Conservation (phyloP, 2,329 filamentous ascomycete genomes). For the Phaeophleospora eucalypticola region DNA sequence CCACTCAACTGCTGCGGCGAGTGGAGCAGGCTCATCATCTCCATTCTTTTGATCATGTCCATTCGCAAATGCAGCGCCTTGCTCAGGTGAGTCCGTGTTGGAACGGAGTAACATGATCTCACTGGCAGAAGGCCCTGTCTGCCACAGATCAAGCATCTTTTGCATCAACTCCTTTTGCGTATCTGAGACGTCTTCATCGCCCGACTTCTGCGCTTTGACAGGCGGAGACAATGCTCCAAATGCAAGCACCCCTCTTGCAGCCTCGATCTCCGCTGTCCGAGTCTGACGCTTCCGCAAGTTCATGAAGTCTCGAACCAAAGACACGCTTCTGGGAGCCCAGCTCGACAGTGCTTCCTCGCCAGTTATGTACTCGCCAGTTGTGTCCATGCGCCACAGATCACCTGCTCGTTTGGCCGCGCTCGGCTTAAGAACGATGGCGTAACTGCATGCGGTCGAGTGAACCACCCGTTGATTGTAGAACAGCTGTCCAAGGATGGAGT, state of each 20-base stretch:
- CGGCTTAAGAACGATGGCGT: conserved; percentile 79
- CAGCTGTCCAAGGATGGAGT: conserved; percentile 79
- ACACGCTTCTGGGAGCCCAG: conserved; percentile 88
- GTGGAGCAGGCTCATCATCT: conserved; percentile 54
- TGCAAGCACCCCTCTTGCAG: conserved; percentile 60
- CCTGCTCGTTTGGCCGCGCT: conserved; percentile 86
- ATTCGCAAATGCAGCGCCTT: conserved; percentile 50
- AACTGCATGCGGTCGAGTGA: conserved; percentile 80
- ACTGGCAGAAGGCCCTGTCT: conserved; percentile 39
- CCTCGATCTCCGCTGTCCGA: conserved; percentile 75
- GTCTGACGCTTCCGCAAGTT: conserved; percentile 66
- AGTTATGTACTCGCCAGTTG: conserved; percentile 90
- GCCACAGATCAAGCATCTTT: conserved; percentile 63
- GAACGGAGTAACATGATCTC: conserved; percentile 46
- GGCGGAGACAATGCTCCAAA: conserved; percentile 44
- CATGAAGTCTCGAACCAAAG: conserved; percentile 84
- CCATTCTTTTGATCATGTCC: conserved; percentile 18
- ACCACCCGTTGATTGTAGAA: conserved; percentile 84
- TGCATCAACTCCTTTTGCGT: conserved; percentile 42
- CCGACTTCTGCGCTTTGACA: conserved; percentile 23
- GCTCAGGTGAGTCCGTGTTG: conserved; percentile 63
- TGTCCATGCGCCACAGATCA: conserved; percentile 95
- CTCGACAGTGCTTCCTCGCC: conserved; percentile 81
- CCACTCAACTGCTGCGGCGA: conserved; percentile 71
- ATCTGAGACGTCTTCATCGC: conserved; percentile 22